phyloP scores from a whole-genome alignment of 1,284 basidiomycete species.

The Cryptococcus jaspeensis region DNA sequence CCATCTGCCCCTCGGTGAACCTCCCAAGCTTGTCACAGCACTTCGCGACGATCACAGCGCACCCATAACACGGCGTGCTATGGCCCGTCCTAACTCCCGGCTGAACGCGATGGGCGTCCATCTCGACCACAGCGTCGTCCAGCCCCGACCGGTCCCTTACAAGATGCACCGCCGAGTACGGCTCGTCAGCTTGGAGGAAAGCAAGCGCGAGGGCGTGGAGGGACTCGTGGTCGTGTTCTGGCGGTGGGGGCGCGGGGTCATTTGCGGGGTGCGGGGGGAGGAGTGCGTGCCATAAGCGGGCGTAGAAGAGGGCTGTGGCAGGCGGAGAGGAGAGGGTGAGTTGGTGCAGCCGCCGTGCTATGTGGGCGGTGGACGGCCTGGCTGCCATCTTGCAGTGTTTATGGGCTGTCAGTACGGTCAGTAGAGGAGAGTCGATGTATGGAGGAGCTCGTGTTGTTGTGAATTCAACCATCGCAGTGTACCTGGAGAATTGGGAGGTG shows the following conservation, averaged over 20 bases:
- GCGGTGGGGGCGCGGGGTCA: constrained; percentile 7
- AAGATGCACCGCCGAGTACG: constrained; percentile 71
- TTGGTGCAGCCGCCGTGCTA: constrained; percentile 35
- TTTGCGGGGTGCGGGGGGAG: constrained; percentile 17
- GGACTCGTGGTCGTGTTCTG: constrained; percentile 66
- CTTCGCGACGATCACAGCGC: constrained; percentile 72
- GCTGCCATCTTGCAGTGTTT: neutral
- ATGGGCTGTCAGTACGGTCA: neutral
- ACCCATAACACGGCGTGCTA: constrained; percentile 61
- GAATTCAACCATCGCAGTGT: too few relatives aligned
- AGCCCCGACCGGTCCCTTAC: constrained; percentile 56
- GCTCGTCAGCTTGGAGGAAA: constrained; percentile 68
- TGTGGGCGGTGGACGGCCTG: constrained; percentile 25
- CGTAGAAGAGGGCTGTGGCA: constrained; percentile 43
- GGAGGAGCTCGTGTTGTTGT: too few relatives aligned
- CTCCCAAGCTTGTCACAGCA: constrained; percentile 71
- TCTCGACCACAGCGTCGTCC: constrained; percentile 54
- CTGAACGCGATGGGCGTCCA: neutral
- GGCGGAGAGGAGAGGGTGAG: constrained; percentile 35
- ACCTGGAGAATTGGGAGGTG: too few relatives aligned
- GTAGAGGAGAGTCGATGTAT: neutral
- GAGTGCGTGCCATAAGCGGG: constrained; percentile 37
- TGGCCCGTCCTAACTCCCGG: neutral
- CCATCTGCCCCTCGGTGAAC: constrained; percentile 44
- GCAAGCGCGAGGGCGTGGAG: constrained; percentile 78